phyloP scores from a whole-genome alignment of 192 early-diverging fungal genomes.

The Entomortierella chlamydospora region DNA sequence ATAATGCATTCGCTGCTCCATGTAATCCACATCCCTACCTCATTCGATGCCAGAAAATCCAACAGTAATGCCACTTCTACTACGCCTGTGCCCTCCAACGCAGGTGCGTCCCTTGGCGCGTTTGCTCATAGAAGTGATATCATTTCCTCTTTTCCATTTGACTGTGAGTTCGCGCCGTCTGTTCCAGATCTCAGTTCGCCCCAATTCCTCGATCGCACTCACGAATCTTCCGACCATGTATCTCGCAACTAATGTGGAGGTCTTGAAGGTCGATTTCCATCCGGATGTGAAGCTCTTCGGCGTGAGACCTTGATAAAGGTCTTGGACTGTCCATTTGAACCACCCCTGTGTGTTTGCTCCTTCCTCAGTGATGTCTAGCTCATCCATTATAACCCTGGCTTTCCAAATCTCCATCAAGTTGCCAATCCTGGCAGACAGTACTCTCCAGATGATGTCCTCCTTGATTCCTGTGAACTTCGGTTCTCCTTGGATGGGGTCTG shows the following conservation, averaged over 20 bases:
- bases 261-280: neutral
- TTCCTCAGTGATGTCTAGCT: too few relatives aligned
- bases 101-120: constrained; percentile 13
- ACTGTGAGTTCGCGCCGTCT: neutral
- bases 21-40: too few relatives aligned
- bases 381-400: neutral
- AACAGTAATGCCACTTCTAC: neutral
- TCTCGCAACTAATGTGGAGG: neutral
- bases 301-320: neutral
- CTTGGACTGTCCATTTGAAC: neutral
- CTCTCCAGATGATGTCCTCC: too few relatives aligned
- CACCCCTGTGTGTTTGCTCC: too few relatives aligned
- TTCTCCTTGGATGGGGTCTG: too few relatives aligned
- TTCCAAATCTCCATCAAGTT: neutral
- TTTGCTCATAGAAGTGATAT: constrained; percentile 20
- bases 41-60: too few relatives aligned
- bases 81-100: constrained; percentile 1
- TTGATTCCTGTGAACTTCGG: too few relatives aligned
- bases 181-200: constrained; percentile 10
- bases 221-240: constrained; percentile 5
- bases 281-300: neutral
- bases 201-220: neutral
- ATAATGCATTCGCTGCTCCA: too few relatives aligned
- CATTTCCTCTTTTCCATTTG: neutral
- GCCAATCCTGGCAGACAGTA: too few relatives aligned